Conservation (phyloP, 2,329 filamentous ascomycete genomes). For the Endothia cerciana region DNA sequence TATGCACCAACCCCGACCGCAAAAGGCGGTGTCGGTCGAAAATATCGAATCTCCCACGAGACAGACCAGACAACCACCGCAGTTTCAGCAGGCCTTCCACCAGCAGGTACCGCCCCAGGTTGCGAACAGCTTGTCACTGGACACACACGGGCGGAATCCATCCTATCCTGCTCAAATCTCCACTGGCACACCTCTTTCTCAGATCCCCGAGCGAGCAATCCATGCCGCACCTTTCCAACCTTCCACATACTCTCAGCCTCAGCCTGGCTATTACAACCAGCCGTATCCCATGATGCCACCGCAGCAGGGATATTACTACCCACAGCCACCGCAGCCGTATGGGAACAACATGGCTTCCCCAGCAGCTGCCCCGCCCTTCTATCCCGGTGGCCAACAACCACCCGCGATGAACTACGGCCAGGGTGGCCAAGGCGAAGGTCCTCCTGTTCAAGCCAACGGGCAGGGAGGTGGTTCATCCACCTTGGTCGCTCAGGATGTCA, state of each 20-base stretch:
- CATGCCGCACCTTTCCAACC: slow-evolving; percentile 91
- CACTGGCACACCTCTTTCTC: slow-evolving; percentile 80
- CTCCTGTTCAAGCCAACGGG: slow-evolving; percentile 41
- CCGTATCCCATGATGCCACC: slow-evolving; percentile 62
- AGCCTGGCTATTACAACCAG: slow-evolving; percentile 61
- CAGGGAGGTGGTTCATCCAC: slow-evolving; percentile 60
- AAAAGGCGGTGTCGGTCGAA: slow-evolving; percentile 91
- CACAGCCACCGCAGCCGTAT: slow-evolving; percentile 48
- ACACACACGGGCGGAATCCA: slow-evolving; percentile 67
- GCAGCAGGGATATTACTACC: slow-evolving; percentile 71
- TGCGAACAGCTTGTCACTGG: slow-evolving; percentile 57
- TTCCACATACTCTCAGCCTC: slow-evolving; percentile 64
- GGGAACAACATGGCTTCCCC: slow-evolving; percentile 46
- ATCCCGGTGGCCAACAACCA: slow-evolving; percentile 56
- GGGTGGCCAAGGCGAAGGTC: slow-evolving; percentile 45
- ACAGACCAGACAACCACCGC: slow-evolving; percentile 50
- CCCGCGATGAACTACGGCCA: slow-evolving; percentile 47
- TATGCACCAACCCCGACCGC: slow-evolving; percentile 93
- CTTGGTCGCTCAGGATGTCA: slow-evolving; percentile 81
- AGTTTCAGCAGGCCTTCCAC: slow-evolving; percentile 83
- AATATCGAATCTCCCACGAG: slow-evolving; percentile 84
- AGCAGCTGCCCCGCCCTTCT: slow-evolving; percentile 56
- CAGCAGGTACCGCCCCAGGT: slow-evolving; percentile 87
- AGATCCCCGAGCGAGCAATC: slow-evolving; percentile 90
- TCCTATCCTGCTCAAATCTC: slow-evolving; percentile 74